Conservation (phyloP, 1,139 yeast genomes). For the Zygosaccharomyces pseudobailii region DNA sequence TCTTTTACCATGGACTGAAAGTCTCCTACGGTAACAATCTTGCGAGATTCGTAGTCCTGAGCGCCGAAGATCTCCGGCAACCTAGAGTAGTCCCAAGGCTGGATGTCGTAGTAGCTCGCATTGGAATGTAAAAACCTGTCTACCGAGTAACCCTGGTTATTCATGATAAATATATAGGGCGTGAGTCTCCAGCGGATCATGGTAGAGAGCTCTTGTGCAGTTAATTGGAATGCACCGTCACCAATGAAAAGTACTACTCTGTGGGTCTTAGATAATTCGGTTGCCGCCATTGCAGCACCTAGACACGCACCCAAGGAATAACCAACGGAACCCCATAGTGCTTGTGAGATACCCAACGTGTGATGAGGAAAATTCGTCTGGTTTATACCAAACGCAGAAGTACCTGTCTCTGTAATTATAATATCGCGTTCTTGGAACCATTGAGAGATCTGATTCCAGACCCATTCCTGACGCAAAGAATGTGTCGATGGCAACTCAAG, state of each 20-base stretch:
- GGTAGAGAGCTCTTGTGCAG: constrained; percentile 81
- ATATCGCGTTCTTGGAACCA: constrained; percentile 78
- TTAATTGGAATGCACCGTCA: constrained; percentile 84
- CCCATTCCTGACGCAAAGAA: constrained; percentile 66
- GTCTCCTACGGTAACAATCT: constrained; percentile 45
- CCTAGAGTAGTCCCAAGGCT: constrained; percentile 72
- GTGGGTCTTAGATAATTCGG: constrained; percentile 46
- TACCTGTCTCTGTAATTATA: constrained; percentile 81
- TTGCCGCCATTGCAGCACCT: constrained; percentile 79
- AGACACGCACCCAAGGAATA: constrained; percentile 78
- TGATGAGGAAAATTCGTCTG: constrained; percentile 70
- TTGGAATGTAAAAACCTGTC: constrained; percentile 75
- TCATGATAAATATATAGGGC: constrained; percentile 75
- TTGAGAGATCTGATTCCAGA: constrained; percentile 71
- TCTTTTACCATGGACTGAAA: constrained; percentile 44
- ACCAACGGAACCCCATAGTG: constrained; percentile 86
- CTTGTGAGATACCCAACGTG: constrained; percentile 75
- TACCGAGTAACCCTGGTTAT: constrained; percentile 83
- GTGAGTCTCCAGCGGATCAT: constrained; percentile 71
- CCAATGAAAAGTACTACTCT: constrained; percentile 80
- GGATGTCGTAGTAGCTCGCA: constrained; percentile 74
- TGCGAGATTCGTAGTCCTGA: constrained; percentile 56
- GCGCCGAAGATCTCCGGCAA: constrained; percentile 69
- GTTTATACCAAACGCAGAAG: constrained; percentile 81
- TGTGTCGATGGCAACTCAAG: constrained; percentile 35